Conservation (phyloP, 257 asterid species). For the Solanum paucissectum region DNA sequence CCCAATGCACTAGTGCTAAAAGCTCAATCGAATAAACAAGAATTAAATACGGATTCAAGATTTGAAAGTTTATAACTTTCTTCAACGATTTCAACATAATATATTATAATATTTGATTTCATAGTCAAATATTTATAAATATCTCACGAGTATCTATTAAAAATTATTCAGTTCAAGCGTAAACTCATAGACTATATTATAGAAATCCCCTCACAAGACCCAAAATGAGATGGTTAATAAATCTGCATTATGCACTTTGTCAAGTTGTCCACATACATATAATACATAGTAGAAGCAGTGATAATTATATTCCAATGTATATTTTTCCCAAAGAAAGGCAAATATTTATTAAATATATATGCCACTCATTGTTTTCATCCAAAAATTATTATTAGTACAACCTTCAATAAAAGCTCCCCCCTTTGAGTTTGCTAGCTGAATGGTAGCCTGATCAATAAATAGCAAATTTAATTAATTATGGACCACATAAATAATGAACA, state of each 20-base stretch:
- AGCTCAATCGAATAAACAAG: background rate
- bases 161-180: background rate
- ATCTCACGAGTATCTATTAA: background rate
- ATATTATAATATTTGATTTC: fast-evolving
- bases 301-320: background rate
- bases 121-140: background rate
- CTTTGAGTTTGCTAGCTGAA: slow-evolving; percentile 1
- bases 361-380: background rate
- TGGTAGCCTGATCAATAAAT: slow-evolving; percentile 6
- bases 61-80: background rate
- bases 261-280: background rate
- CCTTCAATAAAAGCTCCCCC: background rate
- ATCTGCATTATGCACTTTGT: background rate
- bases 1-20: background rate
- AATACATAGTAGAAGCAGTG: background rate
- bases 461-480: background rate
- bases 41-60: background rate
- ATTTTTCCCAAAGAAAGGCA: background rate
- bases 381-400: background rate
- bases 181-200: background rate
- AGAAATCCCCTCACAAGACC: background rate
- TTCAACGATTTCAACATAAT: background rate
- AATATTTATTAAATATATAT: background rate
- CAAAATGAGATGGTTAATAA: background rate
- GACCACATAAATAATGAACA: background rate